Evolutionary conservation across 495 filamentous ascomycete genomes (phyloP), one percentile per base, ranked within the genome.

Genomic region (Penicilliopsis zonata): DNA sequence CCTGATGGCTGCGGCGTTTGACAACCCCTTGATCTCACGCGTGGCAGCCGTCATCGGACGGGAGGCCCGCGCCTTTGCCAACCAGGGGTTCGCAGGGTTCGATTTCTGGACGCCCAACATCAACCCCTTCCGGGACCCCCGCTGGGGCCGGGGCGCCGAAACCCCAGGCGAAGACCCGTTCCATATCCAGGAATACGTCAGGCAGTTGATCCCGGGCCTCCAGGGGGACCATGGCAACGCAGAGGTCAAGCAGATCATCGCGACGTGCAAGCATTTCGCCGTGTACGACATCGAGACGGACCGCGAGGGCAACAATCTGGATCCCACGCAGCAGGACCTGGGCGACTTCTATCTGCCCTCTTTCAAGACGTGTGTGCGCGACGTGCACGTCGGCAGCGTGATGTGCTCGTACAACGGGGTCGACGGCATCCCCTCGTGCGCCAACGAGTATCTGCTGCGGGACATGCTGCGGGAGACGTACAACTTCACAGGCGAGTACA

Each of bases 21-120:
- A 76, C 38, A 66, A 70, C 41, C 43, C 53, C 6, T 38, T 75
- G 25, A 69, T 75, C 44, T 41, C 50, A 5, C 33, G 50, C 14
- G 59, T 76, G n/a, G 69, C 63, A 2, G 57, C 53, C 8, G 53
- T 67, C 6, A 63, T 78, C 22, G 54, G 55, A 15, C 76, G 55
- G 13, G 71, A 80, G 50, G 69, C 67, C 7, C 55, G 74, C 17
- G 72, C 73, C 3, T 79, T 70, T 44, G 65, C 47, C 38, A 80
- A 80, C 42, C 55, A 36, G 4, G 64, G 61, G 12, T 40, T 55
- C 12, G 52, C 63, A 10, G 67, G 68, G 1, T 42, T 78, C 2
- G 66, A 78, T 43, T 70, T 55, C 41, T 78, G 69, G 65, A 74
- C 73, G 1, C 73, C 74, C 2, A 74, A 78, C 38, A 69, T 77